Evolutionary conservation across 164 flowering plant genomes (phyloP), one percentile per base, ranked within the genome.

Genomic region (Berberis vulgaris): DNA sequence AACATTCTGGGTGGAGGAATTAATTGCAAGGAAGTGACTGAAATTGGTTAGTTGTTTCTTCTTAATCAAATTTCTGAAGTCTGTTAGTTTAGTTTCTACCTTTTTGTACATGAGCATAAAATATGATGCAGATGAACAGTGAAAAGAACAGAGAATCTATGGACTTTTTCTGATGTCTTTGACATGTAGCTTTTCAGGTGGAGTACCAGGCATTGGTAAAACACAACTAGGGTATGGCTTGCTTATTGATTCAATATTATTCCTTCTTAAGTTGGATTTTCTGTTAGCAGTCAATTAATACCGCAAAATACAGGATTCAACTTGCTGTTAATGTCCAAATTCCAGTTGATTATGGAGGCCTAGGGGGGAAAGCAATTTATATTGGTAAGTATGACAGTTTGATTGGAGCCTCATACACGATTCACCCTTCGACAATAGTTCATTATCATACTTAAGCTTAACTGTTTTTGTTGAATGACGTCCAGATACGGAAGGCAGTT

Each of bases 121-220:
- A 26, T 26, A 26, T 26, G 26, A 44, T 47, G 4, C 10, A 6
- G 7, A 2, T 47, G 2, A 1, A 6, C 50, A 1, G 5, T 47
- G 7, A 11, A 1, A 11, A 47, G 10, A 47, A 47, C 9, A 47
- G 1, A 47, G 50, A 47, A 47, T 11, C 26, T 26, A 26, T 26
- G 26, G 26, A 26, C 26, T 26, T 26, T 47, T 47, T 47, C 41
- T 69, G 54, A 7, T 63, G 60, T 50, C 7, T 8, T 62, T 67
- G 59, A 64, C 64, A 44, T 70, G 65, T 61, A 74, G 44, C 45
- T 72, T 57, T 76, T 61, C 76, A 94, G 98, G 98, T 81, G 98
- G 98, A 63, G 86, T 91, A 26, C 97, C 98, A 10, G 98, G 98
- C 55, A 91, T 94, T 63, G 98, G 98, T 58, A 94, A 94, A 83